Evolutionary conservation across 2,329 filamentous ascomycete species (phyloP).

Genomic region (Pseudocercospora ulei): DNA sequence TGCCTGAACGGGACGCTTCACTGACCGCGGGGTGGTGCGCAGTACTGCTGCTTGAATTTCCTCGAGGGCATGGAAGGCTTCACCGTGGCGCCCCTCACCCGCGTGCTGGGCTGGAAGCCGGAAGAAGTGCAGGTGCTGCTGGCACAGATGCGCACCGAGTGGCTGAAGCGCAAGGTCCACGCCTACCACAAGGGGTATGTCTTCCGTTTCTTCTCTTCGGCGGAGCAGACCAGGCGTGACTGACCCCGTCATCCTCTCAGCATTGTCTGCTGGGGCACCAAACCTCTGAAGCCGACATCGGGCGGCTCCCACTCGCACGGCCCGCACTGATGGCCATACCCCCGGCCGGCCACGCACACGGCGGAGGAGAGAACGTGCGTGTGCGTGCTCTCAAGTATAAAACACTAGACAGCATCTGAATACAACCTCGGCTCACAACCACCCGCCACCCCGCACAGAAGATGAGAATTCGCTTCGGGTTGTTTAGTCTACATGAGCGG

Average conservation of each 20-base stretch:
- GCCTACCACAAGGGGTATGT: slow-evolving; percentile 23
- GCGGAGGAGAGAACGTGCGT: no score
- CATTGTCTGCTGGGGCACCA: slow-evolving; percentile 13
- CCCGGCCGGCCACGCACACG: neutral
- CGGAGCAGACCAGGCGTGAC: neutral
- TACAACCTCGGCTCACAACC: no score
- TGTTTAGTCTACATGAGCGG: no score
- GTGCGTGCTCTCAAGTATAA: no score
- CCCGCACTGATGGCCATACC: neutral
- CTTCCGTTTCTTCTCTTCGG: no score
- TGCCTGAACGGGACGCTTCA: no score
- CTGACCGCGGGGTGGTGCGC: neutral
- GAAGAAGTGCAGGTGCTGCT: slow-evolving; percentile 41
- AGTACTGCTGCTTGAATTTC: slow-evolving; percentile 25
- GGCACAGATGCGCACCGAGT: slow-evolving; percentile 37
- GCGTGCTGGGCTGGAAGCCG: slow-evolving; percentile 38
- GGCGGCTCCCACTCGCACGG: neutral
- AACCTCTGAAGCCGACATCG: slow-evolving; percentile 8
- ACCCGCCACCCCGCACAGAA: no score
- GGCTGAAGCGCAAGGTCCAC: slow-evolving; percentile 24
- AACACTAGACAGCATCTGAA: no score
- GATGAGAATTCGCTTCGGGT: no score
- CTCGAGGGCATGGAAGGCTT: slow-evolving; percentile 40
- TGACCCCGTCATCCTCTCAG: slow-evolving; percentile 4
- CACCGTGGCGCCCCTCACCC: slow-evolving; percentile 39